Conservation (phyloP, 768 basidiomycete genomes). For the Lentinula lateritia region DNA sequence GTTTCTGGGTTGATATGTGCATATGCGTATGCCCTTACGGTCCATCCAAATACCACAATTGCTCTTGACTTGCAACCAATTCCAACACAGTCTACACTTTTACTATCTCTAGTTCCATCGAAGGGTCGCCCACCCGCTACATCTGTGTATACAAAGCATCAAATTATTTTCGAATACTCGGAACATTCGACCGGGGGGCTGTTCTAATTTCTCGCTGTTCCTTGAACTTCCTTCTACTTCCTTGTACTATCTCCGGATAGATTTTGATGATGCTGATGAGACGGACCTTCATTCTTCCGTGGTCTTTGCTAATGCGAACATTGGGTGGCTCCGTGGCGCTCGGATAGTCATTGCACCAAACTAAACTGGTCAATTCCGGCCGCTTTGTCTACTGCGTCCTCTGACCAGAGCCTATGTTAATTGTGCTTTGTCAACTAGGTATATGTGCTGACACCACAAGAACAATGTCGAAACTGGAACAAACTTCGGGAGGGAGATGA, state of each 20-base stretch:
- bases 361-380: background rate
- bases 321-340: background rate
- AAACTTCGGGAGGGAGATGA: conserved; percentile 35
- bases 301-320: background rate
- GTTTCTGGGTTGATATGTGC: background rate
- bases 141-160: background rate
- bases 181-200: background rate
- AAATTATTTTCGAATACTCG: background rate
- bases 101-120: background rate
- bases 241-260: background rate
- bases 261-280: background rate
- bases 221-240: too few relatives aligned
- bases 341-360: background rate
- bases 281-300: background rate
- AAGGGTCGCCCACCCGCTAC: background rate
- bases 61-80: too few relatives aligned
- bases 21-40: too few relatives aligned
- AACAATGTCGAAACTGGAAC: conserved; percentile 79
- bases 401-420: background rate
- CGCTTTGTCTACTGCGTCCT: background rate
- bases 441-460: conserved; percentile 69
- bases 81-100: too few relatives aligned
- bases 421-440: conserved; percentile 39
- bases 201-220: background rate
- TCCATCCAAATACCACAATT: too few relatives aligned